phyloP scores from a whole-genome alignment of 192 early-diverging fungal genomes.

The Backusella westeae region DNA sequence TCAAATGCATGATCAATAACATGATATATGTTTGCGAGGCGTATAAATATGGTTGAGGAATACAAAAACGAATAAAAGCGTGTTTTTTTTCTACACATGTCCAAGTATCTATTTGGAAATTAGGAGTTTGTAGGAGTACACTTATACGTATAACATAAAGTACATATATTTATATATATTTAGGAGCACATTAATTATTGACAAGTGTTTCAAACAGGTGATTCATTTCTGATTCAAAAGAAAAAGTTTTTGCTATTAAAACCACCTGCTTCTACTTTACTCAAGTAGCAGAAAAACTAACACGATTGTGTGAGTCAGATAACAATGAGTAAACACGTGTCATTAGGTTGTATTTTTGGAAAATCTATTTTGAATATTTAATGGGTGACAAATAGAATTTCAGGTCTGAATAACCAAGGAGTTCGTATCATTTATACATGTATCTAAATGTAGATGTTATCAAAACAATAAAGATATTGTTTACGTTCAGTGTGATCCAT shows the following conservation, averaged over 20 bases:
- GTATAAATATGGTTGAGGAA: conserved; percentile 2
- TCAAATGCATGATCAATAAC: conserved; percentile 7
- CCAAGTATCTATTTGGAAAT: conserved; percentile 5
- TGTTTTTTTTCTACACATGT: conserved; percentile 7
- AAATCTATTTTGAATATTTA: background rate
- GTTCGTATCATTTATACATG: background rate
- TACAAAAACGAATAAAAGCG: background rate
- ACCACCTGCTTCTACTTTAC: background rate
- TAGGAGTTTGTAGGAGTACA: background rate
- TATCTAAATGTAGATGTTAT: conserved; percentile 6
- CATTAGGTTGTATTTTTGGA: conserved; percentile 3
- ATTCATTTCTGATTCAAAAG: background rate
- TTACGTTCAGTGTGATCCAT: background rate
- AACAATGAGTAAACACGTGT: background rate
- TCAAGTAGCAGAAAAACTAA: background rate
- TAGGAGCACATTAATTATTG: background rate
- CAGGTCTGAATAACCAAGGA: background rate
- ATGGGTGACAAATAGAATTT: conserved; percentile 4
- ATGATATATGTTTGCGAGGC: conserved; percentile 1
- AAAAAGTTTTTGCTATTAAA: background rate
- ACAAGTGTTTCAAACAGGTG: background rate
- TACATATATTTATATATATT: background rate
- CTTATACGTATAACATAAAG: background rate
- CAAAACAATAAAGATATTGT: conserved; percentile 2
- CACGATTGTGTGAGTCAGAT: background rate